A percentile compares a stretch with the other conserved stretches of the same genome.
Conservation (phyloP, 2,329 filamentous ascomycete genomes). For the Blastomyces gilchristii region DNA sequence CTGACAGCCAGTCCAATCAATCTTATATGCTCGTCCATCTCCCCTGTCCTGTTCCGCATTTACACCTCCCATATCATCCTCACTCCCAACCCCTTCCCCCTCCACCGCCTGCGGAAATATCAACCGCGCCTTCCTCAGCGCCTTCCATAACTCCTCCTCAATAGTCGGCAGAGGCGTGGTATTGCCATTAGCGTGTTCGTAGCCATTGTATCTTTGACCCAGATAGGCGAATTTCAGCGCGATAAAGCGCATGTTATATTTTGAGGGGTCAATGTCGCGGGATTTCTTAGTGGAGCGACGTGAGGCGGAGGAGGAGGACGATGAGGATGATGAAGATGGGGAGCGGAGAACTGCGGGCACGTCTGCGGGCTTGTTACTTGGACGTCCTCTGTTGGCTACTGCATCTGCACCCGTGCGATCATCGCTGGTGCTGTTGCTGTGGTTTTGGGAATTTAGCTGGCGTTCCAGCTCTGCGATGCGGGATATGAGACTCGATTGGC, state of each 20-base stretch:
- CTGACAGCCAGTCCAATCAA: slow-evolving; percentile 75
- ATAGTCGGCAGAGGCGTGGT: slow-evolving; percentile 64
- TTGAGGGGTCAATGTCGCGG: slow-evolving; percentile 61
- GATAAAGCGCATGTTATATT: slow-evolving; percentile 73
- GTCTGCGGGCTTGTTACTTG: background rate
- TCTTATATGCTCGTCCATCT: slow-evolving; percentile 24
- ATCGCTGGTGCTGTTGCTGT: slow-evolving; percentile 14
- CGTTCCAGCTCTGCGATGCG: slow-evolving; percentile 59
- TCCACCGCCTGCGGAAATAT: slow-evolving; percentile 58
- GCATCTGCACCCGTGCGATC: slow-evolving; percentile 7
- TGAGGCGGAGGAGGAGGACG: slow-evolving; percentile 18
- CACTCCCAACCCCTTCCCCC: slow-evolving; percentile 29
- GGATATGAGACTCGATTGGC: slow-evolving; percentile 55
- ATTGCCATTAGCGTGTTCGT: slow-evolving; percentile 71
- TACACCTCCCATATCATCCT: slow-evolving; percentile 22
- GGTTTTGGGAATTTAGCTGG: slow-evolving; percentile 44
- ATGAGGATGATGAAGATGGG: background rate
- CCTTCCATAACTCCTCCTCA: slow-evolving; percentile 90
- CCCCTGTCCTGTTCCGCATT: slow-evolving; percentile 14
- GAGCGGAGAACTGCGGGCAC: slow-evolving; percentile 1
- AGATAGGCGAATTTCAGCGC: slow-evolving; percentile 91
- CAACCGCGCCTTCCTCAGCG: slow-evolving; percentile 67
- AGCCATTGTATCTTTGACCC: slow-evolving; percentile 83
- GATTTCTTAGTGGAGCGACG: slow-evolving; percentile 35
- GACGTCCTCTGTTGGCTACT: slow-evolving; percentile 8